These are phyloP conservation scores for Xylaria scruposa DNA, from an alignment of 495 filamentous ascomycete species.

Conservation along the genomic window DNA sequence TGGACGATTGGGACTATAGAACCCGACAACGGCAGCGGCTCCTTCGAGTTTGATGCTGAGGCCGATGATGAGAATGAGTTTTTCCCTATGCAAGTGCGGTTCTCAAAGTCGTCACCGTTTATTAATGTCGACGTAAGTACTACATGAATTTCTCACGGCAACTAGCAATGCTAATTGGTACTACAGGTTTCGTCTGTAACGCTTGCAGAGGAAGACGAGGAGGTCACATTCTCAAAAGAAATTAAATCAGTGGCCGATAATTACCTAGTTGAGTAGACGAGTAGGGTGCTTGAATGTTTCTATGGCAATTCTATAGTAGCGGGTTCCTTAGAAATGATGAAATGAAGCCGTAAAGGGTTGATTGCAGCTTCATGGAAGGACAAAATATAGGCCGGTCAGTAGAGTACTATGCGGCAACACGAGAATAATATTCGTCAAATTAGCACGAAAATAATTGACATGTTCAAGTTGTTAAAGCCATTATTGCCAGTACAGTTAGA, in stretches of 20 bases:
- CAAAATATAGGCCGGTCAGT: background rate
- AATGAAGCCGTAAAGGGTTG: background rate
- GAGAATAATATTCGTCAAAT: background rate
- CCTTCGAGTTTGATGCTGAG: slow-evolving; percentile 92
- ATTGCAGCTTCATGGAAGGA: background rate
- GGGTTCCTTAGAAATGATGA: background rate
- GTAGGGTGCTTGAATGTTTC: background rate
- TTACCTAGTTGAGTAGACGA: slow-evolving; percentile 75
- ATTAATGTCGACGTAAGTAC: slow-evolving; percentile 85
- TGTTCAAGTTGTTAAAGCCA: background rate
- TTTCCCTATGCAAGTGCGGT: slow-evolving; percentile 94
- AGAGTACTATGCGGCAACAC: background rate
- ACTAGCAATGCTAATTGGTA: slow-evolving; percentile 29
- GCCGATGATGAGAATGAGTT: slow-evolving; percentile 87
- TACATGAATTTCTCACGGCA: background rate
- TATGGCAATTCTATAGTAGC: background rate
- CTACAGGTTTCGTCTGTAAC: slow-evolving; percentile 71
- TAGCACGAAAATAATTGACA: background rate
- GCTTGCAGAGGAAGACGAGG: slow-evolving; percentile 80
- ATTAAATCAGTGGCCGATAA: slow-evolving; percentile 83
- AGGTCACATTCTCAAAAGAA: slow-evolving; percentile 87
- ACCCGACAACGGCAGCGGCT: slow-evolving; percentile 78
- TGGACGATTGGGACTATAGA: slow-evolving; percentile 88
- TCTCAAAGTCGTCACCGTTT: slow-evolving; percentile 84
- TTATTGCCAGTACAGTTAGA: background rate